Evolutionary conservation across 257 asterid genomes (phyloP), one percentile per base, ranked within the genome.

Genomic region (Gynochthodes officinalis): DNA sequence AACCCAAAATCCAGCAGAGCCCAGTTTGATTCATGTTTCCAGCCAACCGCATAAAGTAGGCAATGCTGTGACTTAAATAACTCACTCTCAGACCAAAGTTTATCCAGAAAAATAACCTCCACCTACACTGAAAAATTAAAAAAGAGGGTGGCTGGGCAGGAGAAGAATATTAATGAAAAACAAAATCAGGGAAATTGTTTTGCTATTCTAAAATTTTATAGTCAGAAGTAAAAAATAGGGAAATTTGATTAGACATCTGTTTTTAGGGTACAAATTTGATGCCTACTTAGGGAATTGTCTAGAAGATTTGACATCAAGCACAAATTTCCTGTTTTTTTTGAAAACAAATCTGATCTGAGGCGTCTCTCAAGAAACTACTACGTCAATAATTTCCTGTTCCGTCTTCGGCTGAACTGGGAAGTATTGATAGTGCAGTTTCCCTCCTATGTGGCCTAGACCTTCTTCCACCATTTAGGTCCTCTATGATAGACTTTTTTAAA

Each of bases 391-490:
- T 83, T 89, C 97, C 33, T 86, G 98, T 66, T 87, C 98, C 1
- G 86, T 46, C 14, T 83, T 73, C 8, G 90, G 84, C 80, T 91
- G 93, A 0, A 85, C 97, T 0, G 96, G 97, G 66, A 82, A 80
- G 85, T 89, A 89, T 23, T 75, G n/a, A 84, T 94, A 91, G 78
- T 94, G 95, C 55, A 91, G 93, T 57, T 91, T 96, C 64, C 98
- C 97, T 71, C 91, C 98, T 77, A 91, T 96, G 57, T 94, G 97
- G 0, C 97, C 97, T 0, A 87, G 8, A 91, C 83, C 91, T 88
- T 91, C 39, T 78, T 89, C 98, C 98, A 93, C 71, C 98, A 97
- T 75, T 74, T 57, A 58, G 97, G 89, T 46, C 97, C 96, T 5
- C 89, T 95, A 46, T 90, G 96, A 84, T 93, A 93, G 1, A 90